phyloP scores from a whole-genome alignment of 768 basidiomycete species.

The Candolleomyces aberdarensis region DNA sequence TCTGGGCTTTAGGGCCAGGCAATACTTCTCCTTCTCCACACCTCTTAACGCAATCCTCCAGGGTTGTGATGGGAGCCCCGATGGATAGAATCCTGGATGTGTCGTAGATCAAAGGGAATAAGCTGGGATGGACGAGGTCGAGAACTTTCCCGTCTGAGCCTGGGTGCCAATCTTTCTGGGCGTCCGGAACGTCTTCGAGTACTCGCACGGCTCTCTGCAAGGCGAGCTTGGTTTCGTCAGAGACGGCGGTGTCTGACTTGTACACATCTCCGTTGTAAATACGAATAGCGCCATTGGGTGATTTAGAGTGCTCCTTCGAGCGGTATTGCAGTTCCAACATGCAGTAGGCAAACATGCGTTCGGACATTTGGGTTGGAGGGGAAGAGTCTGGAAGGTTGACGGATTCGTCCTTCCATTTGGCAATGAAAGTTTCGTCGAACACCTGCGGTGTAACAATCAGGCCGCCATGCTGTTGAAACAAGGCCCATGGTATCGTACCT shows the following conservation, averaged over 20 bases:
- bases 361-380: slow-evolving; percentile 10
- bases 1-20: no score
- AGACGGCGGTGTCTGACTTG: slow-evolving; percentile 26
- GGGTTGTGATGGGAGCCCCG: no score
- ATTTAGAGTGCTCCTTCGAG: slow-evolving; percentile 6
- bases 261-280: slow-evolving; percentile 13
- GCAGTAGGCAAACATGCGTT: slow-evolving; percentile 16
- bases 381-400: background rate
- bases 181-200: no score
- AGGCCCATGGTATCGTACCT: slow-evolving; percentile 19
- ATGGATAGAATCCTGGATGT: no score
- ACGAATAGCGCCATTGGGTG: slow-evolving; percentile 11
- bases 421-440: slow-evolving; percentile 10
- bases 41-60: no score
- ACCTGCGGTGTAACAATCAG: slow-evolving; percentile 4
- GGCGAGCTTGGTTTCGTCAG: slow-evolving; percentile 13
- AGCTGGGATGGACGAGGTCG: no score
- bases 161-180: no score
- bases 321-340: slow-evolving; percentile 17
- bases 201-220: no score
- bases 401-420: slow-evolving; percentile 16
- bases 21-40: no score
- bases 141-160: no score
- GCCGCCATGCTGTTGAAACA: background rate
- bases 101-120: no score